Evolutionary conservation across 345 rosid species (phyloP), one percentile per base, ranked within the genome.

Genomic region (Dipteronia sinensis): DNA sequence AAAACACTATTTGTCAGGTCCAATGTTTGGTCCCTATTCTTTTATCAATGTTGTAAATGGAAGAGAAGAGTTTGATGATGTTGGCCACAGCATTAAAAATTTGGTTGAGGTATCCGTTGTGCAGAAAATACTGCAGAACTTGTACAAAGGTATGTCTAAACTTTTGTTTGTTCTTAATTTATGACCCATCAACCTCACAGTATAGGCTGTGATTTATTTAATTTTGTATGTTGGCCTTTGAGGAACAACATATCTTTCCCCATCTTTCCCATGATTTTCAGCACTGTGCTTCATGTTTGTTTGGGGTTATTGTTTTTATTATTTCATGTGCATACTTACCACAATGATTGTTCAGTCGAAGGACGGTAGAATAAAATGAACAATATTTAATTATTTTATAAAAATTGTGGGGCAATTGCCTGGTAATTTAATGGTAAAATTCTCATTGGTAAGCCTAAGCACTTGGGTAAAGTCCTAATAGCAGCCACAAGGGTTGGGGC

Each of bases 1-100:
- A 27, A 83, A 62, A 38, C 25, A 65, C 25, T 75, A 83, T 79
- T 77, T 89, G 40, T 85, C 73, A 2, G 77, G 86, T 59, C 81
- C 87, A 8, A 81, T 84, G 86, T 89, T 83, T 69, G 92, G 87
- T 15, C 86, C 90, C 44, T 88, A 82, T 65, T 78, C 92, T 0
- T 86, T 88, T 72, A 76, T 89, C 22, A 84, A 89, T 78, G 71
- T 87, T 17, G 20, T 73, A 34, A 78, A 71, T 62, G 89, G 90
- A 73, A 27, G 80, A 68, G 92, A 89, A 71, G 72, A 87, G 34
- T 0, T 6, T 0, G 87, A 19, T n/a, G 63, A 58, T n/a, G 55
- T 65, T 58, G 78, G 76, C 38, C 34, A 51, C 25, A 85, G 90
- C 78, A 0, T 1, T 58, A 81, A 75, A 78, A 89, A 87, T 71